Evolutionary conservation across 2,329 filamentous ascomycete species (phyloP), one percentile per base, ranked within the genome.

Genomic region (Colletotrichum kahawae): DNA sequence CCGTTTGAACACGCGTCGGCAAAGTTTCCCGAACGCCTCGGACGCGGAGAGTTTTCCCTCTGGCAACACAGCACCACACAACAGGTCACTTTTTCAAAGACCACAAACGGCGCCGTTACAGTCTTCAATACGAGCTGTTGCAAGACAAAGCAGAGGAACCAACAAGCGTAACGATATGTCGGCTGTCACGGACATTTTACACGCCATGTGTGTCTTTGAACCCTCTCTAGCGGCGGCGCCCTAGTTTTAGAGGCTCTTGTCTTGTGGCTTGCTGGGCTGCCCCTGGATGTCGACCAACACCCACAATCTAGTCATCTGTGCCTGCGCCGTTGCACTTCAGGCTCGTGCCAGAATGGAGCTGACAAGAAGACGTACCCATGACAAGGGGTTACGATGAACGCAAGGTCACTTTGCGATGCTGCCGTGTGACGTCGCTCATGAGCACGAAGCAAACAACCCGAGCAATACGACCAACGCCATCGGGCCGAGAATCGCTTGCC

Each of bases 341-440:
- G n/a, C 51, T 24, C 31, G 31, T 31, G 43, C 24, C 65, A 68
- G 24, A 38, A 24, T 31, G n/a, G 38, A 34, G 21, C 34, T 75
- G 63, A 66, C 71, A 71, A 60, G 67, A 29, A 18, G 60, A 51
- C 59, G 31, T 33, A 70, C 24, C 71, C 67, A 54, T 54, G 71
- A 51, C 57, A 67, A 48, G 24, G 14, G 2, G 48, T 31, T 31
- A 36, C n/a, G 12, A 16, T 24, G 13, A 54, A n/a, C 31, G 16
- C 6, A 3, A 34, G 24, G 16, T 27, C 34, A 54, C n/a, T 24
- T 21, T 10, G 12, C 16, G 13, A 4, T 24, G 16, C 62, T 75
- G 56, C 43, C 36, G 72, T 67, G 48, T 48, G 43, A 72, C 63
- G 69, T 66, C 36, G 34, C 24, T 24, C 34, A 43, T 24, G 38